These are phyloP conservation scores for Tieghemostelium lacteum DNA, from an alignment of 78 protist species.

Conservation along the genomic window DNA sequence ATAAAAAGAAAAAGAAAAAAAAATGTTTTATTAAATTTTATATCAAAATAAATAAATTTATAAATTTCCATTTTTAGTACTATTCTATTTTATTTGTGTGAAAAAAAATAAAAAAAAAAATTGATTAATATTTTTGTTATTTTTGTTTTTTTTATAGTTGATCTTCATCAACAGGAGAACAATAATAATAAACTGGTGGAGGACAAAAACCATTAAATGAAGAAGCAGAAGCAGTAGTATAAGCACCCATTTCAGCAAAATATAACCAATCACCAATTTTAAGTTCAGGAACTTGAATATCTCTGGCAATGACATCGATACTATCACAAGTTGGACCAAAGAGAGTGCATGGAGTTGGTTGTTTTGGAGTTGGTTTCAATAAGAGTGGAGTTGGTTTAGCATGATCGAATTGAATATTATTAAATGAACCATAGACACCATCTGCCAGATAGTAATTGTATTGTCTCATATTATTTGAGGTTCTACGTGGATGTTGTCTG, in stretches of 20 bases:
- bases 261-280: conserved; percentile 95
- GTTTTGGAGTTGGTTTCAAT: conserved; percentile 38
- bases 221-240: conserved; percentile 95
- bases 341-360: conserved; percentile 81
- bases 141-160: no score
- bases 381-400: conserved; percentile 60
- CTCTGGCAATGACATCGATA: conserved; percentile 89
- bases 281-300: conserved; percentile 88
- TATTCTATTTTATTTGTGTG: background rate
- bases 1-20: background rate
- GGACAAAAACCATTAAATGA: conserved; percentile 94
- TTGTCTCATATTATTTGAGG: conserved; percentile 70
- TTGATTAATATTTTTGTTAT: no score
- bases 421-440: conserved; percentile 97
- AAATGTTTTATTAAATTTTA: no score
- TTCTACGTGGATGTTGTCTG: conserved; percentile 80
- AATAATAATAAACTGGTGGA: conserved; percentile 73
- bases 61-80: background rate
- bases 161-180: conserved; percentile 4
- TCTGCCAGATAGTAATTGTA: conserved; percentile 92
- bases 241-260: conserved; percentile 97
- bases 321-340: conserved; percentile 99
- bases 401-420: conserved; percentile 95
- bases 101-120: no score
- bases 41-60: background rate